A percentile compares a stretch with the other conserved stretches of the same genome.
Conservation (phyloP, 805 yeast species). For the Wickerhamomyces bovis region DNA sequence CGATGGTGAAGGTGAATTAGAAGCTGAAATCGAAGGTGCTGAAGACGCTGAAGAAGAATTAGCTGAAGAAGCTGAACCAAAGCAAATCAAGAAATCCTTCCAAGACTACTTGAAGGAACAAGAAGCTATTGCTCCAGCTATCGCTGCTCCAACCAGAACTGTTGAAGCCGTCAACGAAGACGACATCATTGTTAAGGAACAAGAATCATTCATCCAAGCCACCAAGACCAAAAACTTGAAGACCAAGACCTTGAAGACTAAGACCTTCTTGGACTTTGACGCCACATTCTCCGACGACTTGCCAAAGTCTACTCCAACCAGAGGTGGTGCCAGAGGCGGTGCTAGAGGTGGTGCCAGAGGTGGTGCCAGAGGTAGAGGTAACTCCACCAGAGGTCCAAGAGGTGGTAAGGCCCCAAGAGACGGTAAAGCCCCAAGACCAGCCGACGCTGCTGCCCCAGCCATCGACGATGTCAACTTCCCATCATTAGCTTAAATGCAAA, state of each 20-base stretch:
- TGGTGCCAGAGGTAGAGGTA: constrained; percentile 2
- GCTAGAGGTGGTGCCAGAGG: constrained; percentile 26
- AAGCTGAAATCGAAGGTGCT: constrained; percentile 54
- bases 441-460: neutral
- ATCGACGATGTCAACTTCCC: neutral
- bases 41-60: constrained; percentile 43
- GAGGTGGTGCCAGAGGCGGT: constrained; percentile 30
- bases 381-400: neutral
- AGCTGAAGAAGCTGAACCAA: constrained; percentile 35
- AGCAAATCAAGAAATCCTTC: constrained; percentile 60
- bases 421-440: neutral
- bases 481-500: neutral
- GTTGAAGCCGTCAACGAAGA: constrained; percentile 36
- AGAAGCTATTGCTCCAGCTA: constrained; percentile 43
- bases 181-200: constrained; percentile 60
- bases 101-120: constrained; percentile 79
- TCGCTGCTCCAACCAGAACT: constrained; percentile 28
- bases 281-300: constrained; percentile 62
- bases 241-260: constrained; percentile 75
- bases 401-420: constrained; percentile 1
- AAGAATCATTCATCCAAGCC: constrained; percentile 53
- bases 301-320: constrained; percentile 29
- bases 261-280: constrained; percentile 68
- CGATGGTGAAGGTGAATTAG: constrained; percentile 62
- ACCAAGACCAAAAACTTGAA: constrained; percentile 62